phyloP scores from a whole-genome alignment of 2,329 filamentous ascomycete genomes.

The Aspergillus quadrilineatus region DNA sequence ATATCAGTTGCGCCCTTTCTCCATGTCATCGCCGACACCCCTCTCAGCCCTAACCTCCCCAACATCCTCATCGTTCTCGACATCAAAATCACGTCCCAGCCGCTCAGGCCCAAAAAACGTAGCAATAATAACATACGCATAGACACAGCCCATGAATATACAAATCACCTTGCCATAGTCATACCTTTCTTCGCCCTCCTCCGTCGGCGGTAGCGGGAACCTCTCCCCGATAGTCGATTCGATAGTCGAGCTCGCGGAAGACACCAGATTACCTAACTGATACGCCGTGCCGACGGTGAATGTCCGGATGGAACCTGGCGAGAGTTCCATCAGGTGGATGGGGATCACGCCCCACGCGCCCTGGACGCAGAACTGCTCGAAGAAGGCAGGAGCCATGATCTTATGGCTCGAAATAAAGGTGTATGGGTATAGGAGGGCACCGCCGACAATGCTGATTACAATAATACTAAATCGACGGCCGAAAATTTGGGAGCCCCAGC shows the following conservation, averaged over 20 bases:
- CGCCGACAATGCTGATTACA: slow-evolving; percentile 62
- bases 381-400: slow-evolving; percentile 79
- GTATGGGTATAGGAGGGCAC: slow-evolving; percentile 80
- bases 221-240: slow-evolving; percentile 71
- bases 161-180: slow-evolving; percentile 82
- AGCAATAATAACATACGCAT: slow-evolving; percentile 57
- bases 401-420: slow-evolving; percentile 50
- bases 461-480: slow-evolving; percentile 70
- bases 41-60: slow-evolving; percentile 41
- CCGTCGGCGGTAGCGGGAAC: slow-evolving; percentile 65
- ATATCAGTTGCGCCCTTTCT: background rate
- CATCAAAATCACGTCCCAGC: slow-evolving; percentile 48
- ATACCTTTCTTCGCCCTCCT: slow-evolving; percentile 55
- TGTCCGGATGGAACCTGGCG: slow-evolving; percentile 60
- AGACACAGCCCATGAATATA: slow-evolving; percentile 89
- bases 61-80: slow-evolving; percentile 49
- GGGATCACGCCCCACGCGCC: slow-evolving; percentile 76
- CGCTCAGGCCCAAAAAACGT: slow-evolving; percentile 51
- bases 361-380: slow-evolving; percentile 77
- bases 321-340: slow-evolving; percentile 65
- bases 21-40: slow-evolving; percentile 1
- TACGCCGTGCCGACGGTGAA: slow-evolving; percentile 64
- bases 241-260: slow-evolving; percentile 67
- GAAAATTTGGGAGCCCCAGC: slow-evolving; percentile 67
- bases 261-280: slow-evolving; percentile 64